These are phyloP conservation scores for Podochytrium sp. DNA, from an alignment of 192 early-diverging fungal species.

Conservation along the genomic window DNA sequence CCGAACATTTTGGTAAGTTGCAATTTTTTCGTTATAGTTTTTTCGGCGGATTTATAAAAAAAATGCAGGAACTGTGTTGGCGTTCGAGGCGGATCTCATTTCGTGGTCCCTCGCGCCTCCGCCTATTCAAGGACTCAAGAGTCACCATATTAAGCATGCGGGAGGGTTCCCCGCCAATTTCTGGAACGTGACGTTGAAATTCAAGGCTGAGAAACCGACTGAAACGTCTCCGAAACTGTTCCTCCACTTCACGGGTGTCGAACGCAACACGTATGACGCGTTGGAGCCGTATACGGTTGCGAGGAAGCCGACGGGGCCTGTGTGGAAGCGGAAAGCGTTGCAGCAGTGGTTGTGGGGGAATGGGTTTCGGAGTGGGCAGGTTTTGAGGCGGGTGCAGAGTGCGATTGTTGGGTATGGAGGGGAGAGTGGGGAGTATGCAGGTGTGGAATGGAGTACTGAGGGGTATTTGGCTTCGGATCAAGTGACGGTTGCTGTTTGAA, in stretches of 20 bases:
- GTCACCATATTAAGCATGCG: slow-evolving; percentile 38
- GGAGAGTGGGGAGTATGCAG: not conserved
- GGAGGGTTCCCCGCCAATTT: slow-evolving; percentile 38
- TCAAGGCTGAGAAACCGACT: not conserved
- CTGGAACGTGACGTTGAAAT: slow-evolving; percentile 38
- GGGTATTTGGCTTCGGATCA: slow-evolving; percentile 8
- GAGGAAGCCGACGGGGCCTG: not conserved
- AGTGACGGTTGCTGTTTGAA: not conserved
- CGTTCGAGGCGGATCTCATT: slow-evolving; percentile 63
- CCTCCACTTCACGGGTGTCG: slow-evolving; percentile 40
- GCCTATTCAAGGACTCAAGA: not conserved
- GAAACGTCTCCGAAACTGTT: not conserved
- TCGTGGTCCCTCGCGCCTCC: slow-evolving; percentile 52
- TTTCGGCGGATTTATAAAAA: slow-evolving; percentile 45
- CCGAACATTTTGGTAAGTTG: slow-evolving; percentile 40
- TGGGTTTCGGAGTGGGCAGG: slow-evolving; percentile 35
- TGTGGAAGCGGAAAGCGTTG: not conserved
- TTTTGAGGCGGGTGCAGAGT: slow-evolving; percentile 37
- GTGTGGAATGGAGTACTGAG: slow-evolving; percentile 10
- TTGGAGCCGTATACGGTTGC: slow-evolving; percentile 33
- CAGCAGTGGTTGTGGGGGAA: slow-evolving; percentile 43
- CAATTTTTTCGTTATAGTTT: slow-evolving; percentile 41
- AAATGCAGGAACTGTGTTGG: slow-evolving; percentile 52
- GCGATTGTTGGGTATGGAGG: slow-evolving; percentile 9
- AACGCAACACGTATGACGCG: slow-evolving; percentile 40